These are phyloP conservation scores for Tulasnella sp. DNA, from an alignment of 768 basidiomycete species.

Conservation along the genomic window DNA sequence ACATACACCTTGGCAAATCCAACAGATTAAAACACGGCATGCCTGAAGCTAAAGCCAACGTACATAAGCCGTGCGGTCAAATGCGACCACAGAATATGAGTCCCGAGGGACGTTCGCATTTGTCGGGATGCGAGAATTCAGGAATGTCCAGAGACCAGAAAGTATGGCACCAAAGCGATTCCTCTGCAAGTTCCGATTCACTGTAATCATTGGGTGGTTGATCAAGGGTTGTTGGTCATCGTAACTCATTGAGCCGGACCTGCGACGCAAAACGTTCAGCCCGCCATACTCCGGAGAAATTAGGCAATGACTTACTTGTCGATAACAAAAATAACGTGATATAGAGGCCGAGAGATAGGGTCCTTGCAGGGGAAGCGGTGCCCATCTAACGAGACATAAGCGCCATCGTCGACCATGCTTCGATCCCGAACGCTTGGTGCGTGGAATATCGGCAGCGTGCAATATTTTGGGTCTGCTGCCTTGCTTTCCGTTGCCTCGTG, in stretches of 20 bases:
- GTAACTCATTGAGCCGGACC: constrained; percentile 39
- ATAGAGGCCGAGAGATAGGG: constrained; percentile 28
- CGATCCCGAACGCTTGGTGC: constrained; percentile 25
- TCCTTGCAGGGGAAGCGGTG: constrained; percentile 44
- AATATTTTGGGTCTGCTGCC: constrained; percentile 41
- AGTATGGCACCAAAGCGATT: constrained; percentile 49
- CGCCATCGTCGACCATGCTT: constrained; percentile 20
- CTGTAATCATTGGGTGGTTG: constrained; percentile 31
- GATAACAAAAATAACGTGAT: constrained; percentile 30
- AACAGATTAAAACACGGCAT: neutral
- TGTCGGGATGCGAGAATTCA: constrained; percentile 34
- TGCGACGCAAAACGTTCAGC: constrained; percentile 18
- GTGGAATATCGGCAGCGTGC: constrained; percentile 44
- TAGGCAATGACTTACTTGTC: constrained; percentile 29
- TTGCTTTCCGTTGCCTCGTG: constrained; percentile 32
- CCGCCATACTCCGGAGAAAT: neutral
- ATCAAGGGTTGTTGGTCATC: constrained; percentile 35
- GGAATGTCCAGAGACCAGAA: constrained; percentile 44
- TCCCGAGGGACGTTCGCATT: constrained; percentile 30
- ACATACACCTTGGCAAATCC: constrained; percentile 18
- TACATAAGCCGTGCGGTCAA: constrained; percentile 24
- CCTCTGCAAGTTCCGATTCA: constrained; percentile 29
- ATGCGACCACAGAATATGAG: constrained; percentile 44
- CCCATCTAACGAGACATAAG: constrained; percentile 44
- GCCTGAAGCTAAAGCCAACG: neutral